Evolutionary conservation across 2,329 filamentous ascomycete species (phyloP).

Genomic region (Remersonia thermophila): DNA sequence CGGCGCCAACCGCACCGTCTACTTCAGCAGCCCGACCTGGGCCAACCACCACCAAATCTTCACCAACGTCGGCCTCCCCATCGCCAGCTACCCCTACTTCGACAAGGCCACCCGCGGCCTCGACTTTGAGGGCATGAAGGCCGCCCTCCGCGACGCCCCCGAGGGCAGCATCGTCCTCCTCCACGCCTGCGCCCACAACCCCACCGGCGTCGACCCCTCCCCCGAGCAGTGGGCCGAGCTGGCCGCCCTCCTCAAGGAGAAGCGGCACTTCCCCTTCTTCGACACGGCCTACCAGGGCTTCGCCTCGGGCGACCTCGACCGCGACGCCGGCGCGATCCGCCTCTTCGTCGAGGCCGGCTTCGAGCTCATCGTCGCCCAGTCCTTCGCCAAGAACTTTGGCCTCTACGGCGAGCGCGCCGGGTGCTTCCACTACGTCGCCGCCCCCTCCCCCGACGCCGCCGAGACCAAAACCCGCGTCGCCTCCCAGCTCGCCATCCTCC

Average conservation of each 20-base stretch:
- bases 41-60: slow-evolving; percentile 99
- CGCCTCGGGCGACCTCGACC: slow-evolving; percentile 74
- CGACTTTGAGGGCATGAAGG: slow-evolving; percentile 81
- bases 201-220: slow-evolving; percentile 91
- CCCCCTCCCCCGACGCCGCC: slow-evolving; percentile 54
- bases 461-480: slow-evolving; percentile 53
- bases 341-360: slow-evolving; percentile 91
- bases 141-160: slow-evolving; percentile 56
- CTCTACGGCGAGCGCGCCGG: slow-evolving; percentile 94
- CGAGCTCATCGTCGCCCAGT: slow-evolving; percentile 78
- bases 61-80: slow-evolving; percentile 68
- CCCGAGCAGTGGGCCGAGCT: slow-evolving; percentile 90
- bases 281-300: slow-evolving; percentile 97
- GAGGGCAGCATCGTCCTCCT: slow-evolving; percentile 77
- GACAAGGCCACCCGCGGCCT: slow-evolving; percentile 77
- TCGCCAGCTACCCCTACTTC: slow-evolving; percentile 89
- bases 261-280: slow-evolving; percentile 93
- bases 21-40: slow-evolving; percentile 94
- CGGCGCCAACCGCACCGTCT: slow-evolving; percentile 62
- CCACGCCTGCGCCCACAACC: slow-evolving; percentile 95
- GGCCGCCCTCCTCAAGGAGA: slow-evolving; percentile 60
- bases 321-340: slow-evolving; percentile 83
- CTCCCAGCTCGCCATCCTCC: slow-evolving; percentile 83
- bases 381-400: slow-evolving; percentile 96
- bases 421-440: slow-evolving; percentile 86